Evolutionary conservation across 108 stramenopile genomes (phyloP).

Genomic region (Cyclotella sp.): DNA sequence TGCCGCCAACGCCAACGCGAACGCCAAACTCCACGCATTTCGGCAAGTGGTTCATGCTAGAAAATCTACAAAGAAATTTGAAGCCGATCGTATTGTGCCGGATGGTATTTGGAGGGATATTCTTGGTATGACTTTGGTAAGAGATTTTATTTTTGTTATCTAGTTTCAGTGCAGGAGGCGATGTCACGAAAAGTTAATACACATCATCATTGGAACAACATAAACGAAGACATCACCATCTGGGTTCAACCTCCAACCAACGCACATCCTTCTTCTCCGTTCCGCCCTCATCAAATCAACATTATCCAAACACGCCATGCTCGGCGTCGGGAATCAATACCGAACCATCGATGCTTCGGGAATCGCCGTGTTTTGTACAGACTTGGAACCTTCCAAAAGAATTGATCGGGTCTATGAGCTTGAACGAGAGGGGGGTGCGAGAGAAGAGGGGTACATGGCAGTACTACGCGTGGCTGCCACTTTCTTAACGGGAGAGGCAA

Average conservation of each 20-base stretch:
- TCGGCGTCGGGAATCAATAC: constrained; percentile 81
- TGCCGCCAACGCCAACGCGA: constrained; percentile 20
- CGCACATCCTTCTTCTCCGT: constrained; percentile 78
- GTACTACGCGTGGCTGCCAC: constrained; percentile 68
- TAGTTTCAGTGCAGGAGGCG: neutral
- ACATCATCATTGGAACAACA: constrained; percentile 1
- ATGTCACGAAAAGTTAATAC: neutral
- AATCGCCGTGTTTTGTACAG: constrained; percentile 77
- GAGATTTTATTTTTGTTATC: constrained; percentile 14
- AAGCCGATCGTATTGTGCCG: constrained; percentile 60
- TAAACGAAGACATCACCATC: constrained; percentile 70
- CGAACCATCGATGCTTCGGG: constrained; percentile 70
- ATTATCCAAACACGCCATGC: constrained; percentile 72
- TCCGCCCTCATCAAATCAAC: constrained; percentile 52
- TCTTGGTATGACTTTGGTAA: constrained; percentile 69
- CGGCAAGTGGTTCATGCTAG: constrained; percentile 66
- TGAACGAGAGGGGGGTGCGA: constrained; percentile 51
- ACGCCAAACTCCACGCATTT: constrained; percentile 52
- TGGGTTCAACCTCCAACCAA: constrained; percentile 88
- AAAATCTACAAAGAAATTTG: constrained; percentile 68
- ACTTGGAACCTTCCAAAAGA: constrained; percentile 75
- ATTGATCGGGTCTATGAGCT: constrained; percentile 68
- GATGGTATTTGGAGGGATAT: constrained; percentile 58
- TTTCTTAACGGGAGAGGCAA: constrained; percentile 79
- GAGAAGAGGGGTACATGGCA: constrained; percentile 71